Evolutionary conservation across 108 stramenopile species (phyloP).

Genomic region (Asterionellopsis glacialis): DNA sequence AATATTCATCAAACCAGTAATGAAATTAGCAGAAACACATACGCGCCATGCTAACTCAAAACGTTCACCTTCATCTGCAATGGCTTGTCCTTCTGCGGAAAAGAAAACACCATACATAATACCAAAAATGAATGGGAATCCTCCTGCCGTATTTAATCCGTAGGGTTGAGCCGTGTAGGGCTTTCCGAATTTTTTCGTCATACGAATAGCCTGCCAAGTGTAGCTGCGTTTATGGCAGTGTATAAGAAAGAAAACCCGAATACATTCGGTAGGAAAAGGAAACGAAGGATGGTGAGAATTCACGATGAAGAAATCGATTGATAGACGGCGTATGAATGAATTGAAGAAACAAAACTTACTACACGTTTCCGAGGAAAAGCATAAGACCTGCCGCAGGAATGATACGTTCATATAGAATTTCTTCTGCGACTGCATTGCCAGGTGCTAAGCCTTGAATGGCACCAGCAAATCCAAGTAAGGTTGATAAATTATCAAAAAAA

Average conservation of each 20-base stretch:
- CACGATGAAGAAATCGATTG: not conserved
- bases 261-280: no score
- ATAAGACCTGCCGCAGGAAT: conserved; percentile 62
- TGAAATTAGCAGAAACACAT: conserved; percentile 58
- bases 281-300: no score
- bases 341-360: conserved; percentile 6
- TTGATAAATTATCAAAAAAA: conserved; percentile 69
- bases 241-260: no score
- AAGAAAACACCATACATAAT: conserved; percentile 38
- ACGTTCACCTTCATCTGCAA: not conserved
- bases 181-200: conserved; percentile 30
- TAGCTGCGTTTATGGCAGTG: no score
- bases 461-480: conserved; percentile 42
- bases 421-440: conserved; percentile 14
- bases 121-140: conserved; percentile 63
- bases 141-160: conserved; percentile 74
- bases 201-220: conserved; percentile 42
- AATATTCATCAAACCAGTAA: conserved; percentile 51
- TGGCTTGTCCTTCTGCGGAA: conserved; percentile 1
- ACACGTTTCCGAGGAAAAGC: conserved; percentile 47
- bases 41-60: conserved; percentile 43
- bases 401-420: conserved; percentile 45
- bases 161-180: conserved; percentile 67
- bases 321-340: not conserved
- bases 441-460: conserved; percentile 35